Conservation (phyloP, 179 eudicot species). For the Silene vulgaris region DNA sequence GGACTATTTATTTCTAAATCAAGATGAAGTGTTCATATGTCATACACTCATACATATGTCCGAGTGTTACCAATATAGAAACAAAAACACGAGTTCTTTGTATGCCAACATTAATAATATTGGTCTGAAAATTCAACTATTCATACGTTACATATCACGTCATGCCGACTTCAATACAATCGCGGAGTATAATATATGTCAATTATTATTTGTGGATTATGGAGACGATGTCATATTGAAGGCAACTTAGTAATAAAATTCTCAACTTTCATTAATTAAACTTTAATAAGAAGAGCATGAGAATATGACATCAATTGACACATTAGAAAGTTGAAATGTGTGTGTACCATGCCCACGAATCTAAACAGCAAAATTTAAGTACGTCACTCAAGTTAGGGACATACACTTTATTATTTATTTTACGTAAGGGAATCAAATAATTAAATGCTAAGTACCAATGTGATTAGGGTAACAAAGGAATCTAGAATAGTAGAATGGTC, state of each 20-base stretch:
- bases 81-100: too few relatives aligned
- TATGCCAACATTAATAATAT: too few relatives aligned
- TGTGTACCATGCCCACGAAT: neutral
- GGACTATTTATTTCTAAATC: neutral
- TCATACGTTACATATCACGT: too few relatives aligned
- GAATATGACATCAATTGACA: neutral
- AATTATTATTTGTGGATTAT: too few relatives aligned
- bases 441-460: constrained; percentile 1
- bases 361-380: neutral
- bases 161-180: too few relatives aligned
- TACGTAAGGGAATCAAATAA: constrained; percentile 16
- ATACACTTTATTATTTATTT: constrained; percentile 2
- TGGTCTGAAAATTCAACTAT: too few relatives aligned
- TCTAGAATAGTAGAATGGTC: constrained; percentile 15
- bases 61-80: neutral
- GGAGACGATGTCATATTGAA: too few relatives aligned
- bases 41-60: neutral
- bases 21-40: neutral
- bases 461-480: neutral
- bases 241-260: too few relatives aligned
- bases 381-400: neutral
- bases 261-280: too few relatives aligned
- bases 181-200: too few relatives aligned
- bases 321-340: constrained; percentile 3
- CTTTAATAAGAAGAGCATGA: neutral